Base-by-base conservation (phyloP, 176 grass and related monocot genomes). In the Otatea glauca region DNA sequence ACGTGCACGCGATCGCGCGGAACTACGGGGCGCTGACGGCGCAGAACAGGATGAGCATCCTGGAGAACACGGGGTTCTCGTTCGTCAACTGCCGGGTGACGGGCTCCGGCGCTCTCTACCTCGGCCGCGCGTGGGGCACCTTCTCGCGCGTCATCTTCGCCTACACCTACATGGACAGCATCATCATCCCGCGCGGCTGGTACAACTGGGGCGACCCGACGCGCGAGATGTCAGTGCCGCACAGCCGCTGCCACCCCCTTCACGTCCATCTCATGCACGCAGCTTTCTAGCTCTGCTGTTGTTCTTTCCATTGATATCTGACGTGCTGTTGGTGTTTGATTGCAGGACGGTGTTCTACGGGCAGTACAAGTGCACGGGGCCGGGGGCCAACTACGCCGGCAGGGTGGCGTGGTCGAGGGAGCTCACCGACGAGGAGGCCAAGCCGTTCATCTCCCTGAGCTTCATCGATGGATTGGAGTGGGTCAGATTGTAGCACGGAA, bases 271-370 rank as follows among this genome's bases (percentile, higher is more conserved):
- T 70, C 29, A 34, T 3, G 54, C 7, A 56, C 20, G 54, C 54
- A n/a, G 20, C 15, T 17, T 6, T 51, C 53, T 9, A 3, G 10
- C n/a, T n/a, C 21, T 59, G 49, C 49, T 51, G 49, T 4, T 51
- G 14, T 5, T 5, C 13, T 12, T 27, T 9, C 55, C 60, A 13
- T 17, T 47, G 7, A 20, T 20, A 4, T 5, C 61, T 54, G 38
- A 53, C 70, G 61, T 7, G 25, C 3, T 3, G 27, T 2, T 1
- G 44, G 0, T 49, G 73, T 38, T 21, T 24, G 29, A n/a, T 1
- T 87, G 76, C 91, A 98, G 95, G 96, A 96, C 96, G 71, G 96
- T 98, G 80, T 99, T 99, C 88, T 99, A 96, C 48, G 96, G 96
- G 37, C 93, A 99, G 66, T 99, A 99, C 89, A 95, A 91, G 84